Evolutionary conservation across 495 filamentous ascomycete species (phyloP), one percentile per base, ranked within the genome.

Genomic region (Recurvomyces mirabilis): DNA sequence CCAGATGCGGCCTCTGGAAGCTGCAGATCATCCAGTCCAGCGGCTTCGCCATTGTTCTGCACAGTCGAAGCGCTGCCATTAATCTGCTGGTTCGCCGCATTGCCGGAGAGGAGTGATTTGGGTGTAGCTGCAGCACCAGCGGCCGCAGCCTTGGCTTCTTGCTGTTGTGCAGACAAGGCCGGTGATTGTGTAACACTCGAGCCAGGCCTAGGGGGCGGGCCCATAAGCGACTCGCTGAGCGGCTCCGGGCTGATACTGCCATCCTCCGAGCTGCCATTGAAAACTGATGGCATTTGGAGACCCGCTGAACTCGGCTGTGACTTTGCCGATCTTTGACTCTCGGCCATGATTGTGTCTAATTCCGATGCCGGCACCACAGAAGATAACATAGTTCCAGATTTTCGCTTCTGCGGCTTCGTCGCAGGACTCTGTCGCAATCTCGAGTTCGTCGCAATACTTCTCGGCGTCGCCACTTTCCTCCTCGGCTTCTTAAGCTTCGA

Each of bases 381-480:
- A 2, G 55, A 49, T 3, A 60, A 37, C 36, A 56, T 56, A n/a
- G 28, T 41, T 7, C 73, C 71, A 47, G 74, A 79, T 57, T 74
- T 73, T 45, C 79, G 75, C 40, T 64, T 65, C 46, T 82, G 71
- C 0, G 87, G 79, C 57, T 89, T 93, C 26, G 85, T 79, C 29
- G 85, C 87, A 1, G 89, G 87, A 3, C 86, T 93, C 59, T 89
- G 83, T 41, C 82, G 79, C 22, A 55, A 49, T 26, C 60, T 54
- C 1, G 32, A 28, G 24, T 43, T 19, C 1, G 54, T 31, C 25
- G 36, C 46, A 3, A 49, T 38, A 64, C 62, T 22, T 62, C 65
- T 47, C 26, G 65, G 60, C 17, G 50, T 54, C 19, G 39, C 47
- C 14, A 40, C 44, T 37, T 56, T 61, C 28, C 50, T 49, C 35